Percentiles rank a stretch among this genome's conserved stretches.
phyloP scores from a whole-genome alignment of 306 rosid genomes.

The Dalbergia cochinchinensis region DNA sequence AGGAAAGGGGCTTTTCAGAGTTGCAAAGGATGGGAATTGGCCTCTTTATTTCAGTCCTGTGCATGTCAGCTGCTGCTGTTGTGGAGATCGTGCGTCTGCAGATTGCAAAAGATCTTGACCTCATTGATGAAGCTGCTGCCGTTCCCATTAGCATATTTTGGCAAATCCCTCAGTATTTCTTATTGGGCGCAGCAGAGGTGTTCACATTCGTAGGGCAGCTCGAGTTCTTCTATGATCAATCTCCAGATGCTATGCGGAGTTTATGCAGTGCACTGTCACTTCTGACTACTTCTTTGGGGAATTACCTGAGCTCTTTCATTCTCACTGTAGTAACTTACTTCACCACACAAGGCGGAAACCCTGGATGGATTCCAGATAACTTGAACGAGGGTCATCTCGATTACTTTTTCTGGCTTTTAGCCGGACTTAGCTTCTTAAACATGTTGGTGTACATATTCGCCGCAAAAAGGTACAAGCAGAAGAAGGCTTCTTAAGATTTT shows the following conservation, averaged over 20 bases:
- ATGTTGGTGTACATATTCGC: slow-evolving; percentile 68
- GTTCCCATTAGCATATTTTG: slow-evolving; percentile 79
- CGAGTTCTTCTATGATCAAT: slow-evolving; percentile 95
- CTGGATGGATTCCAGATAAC: slow-evolving; percentile 93
- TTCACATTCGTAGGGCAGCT: slow-evolving; percentile 90
- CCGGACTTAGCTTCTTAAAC: slow-evolving; percentile 82
- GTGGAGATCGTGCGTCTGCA: slow-evolving; percentile 78
- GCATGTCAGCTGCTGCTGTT: slow-evolving; percentile 95
- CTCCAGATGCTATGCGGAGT: slow-evolving; percentile 98
- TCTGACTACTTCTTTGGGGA: slow-evolving; percentile 80
- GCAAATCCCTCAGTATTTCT: slow-evolving; percentile 93
- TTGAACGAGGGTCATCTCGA: slow-evolving; percentile 86
- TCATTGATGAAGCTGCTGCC: slow-evolving; percentile 65
- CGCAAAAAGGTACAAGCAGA: slow-evolving; percentile 74
- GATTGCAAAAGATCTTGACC: slow-evolving; percentile 70
- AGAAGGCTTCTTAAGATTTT: slow-evolving; percentile 67
- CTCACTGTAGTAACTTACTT: slow-evolving; percentile 82
- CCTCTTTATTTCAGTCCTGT: slow-evolving; percentile 74
- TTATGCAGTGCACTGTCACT: slow-evolving; percentile 92
- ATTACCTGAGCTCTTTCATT: slow-evolving; percentile 86
- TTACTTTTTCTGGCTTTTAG: slow-evolving; percentile 88
- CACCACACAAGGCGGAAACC: slow-evolving; percentile 65
- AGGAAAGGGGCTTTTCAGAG: slow-evolving; percentile 90
- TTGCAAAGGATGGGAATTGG: slow-evolving; percentile 98
- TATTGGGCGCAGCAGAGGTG: slow-evolving; percentile 89